Evolutionary conservation across 176 grass and related monocot species (phyloP), one percentile per base, ranked within the genome.

Genomic region (Lolium rigidum): DNA sequence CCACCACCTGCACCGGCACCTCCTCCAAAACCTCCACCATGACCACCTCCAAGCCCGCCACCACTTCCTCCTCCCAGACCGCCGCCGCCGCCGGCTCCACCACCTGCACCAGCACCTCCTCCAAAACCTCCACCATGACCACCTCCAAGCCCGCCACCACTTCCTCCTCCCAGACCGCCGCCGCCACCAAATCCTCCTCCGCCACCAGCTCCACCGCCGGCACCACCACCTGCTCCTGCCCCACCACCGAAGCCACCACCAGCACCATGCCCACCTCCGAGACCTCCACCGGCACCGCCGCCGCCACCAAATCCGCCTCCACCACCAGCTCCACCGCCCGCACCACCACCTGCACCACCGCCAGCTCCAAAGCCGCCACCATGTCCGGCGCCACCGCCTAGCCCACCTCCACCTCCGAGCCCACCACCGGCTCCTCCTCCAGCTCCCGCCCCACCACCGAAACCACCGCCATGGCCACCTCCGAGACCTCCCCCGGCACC

Each of bases 101-200:
- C 24, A 39, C 66, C 66, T 41, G 35, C 7, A 18, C 66, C 66
- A 3, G 7, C 35, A 69, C 66, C 66, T 17, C 66, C 66, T 39
- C 35, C 66, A 41, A 69, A 69, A 69, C 66, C 66, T 69, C 66
- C 66, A 41, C 66, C 66, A 1, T 20, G 7, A 69, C 66, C 66
- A 20, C 65, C 31, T 37, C 65, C 31, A 39, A 68, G 65, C 65
- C 65, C 65, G 1, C 66, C 66, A 69, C 73, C 73, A 54, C 14
- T 18, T 31, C 73, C 72, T 31, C 48, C 48, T 17, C 72, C 72
- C 3, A 31, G 6, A 52, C 72, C 72, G 3, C 70, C 70, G 6
- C 43, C 47, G 25, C 26, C 74, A n/a, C 74, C 74, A 77, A 77
- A 77, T 77, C 74, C 74, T 56, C 74, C 74, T 13, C 74, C 72